Percentiles rank a stretch among this genome's conserved stretches.
Conservation (phyloP, 2,329 filamentous ascomycete genomes). For the Sordariomycetes sp. region DNA sequence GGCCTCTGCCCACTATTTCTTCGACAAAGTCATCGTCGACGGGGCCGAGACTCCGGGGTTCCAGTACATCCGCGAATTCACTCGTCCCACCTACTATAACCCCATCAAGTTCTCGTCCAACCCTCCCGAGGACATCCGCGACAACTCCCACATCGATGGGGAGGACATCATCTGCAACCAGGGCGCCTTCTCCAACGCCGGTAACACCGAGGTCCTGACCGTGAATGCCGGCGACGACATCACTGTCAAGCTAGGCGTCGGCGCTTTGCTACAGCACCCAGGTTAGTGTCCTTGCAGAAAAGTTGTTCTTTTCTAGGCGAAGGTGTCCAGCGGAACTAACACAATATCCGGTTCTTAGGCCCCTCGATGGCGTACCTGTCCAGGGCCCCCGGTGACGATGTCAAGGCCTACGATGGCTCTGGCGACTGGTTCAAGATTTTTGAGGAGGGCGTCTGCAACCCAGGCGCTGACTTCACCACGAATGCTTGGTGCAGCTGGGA, state of each 20-base stretch:
- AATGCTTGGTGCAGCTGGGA: conserved; percentile 12
- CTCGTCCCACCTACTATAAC: conserved; percentile 12
- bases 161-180: conserved; percentile 16
- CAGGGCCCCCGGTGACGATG: conserved; percentile 12
- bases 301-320: neutral
- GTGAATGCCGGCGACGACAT: conserved; percentile 12
- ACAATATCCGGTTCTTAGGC: neutral
- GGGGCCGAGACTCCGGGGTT: conserved; percentile 8
- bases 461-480: conserved; percentile 9
- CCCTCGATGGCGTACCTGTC: conserved; percentile 13
- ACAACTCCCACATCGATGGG: conserved; percentile 10
- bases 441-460: conserved; percentile 11
- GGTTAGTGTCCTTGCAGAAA: neutral
- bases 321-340: no score
- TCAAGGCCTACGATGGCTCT: conserved; percentile 14
- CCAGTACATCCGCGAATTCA: conserved; percentile 13
- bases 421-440: conserved; percentile 14
- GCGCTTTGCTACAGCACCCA: conserved; percentile 11
- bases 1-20: conserved; percentile 16
- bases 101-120: conserved; percentile 15
- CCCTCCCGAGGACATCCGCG: conserved; percentile 11
- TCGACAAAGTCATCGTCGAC: conserved; percentile 12
- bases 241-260: conserved; percentile 9
- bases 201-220: conserved; percentile 11
- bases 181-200: conserved; percentile 12